A percentile compares a stretch with the other conserved stretches of the same genome.
Evolutionary conservation across 83 land plant species (phyloP).

Genomic region (Picea abies): DNA sequence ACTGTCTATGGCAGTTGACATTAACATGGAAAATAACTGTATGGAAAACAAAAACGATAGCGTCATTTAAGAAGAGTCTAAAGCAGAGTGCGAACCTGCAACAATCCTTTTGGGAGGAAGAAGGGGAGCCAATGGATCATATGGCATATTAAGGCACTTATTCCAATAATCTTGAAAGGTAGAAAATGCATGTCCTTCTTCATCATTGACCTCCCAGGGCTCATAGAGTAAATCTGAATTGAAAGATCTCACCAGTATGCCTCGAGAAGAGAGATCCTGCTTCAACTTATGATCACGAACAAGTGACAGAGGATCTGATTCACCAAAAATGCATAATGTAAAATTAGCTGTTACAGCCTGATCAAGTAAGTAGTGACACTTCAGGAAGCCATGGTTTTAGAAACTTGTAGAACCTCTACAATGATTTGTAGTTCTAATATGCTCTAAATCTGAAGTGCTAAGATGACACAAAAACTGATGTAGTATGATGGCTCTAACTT

Average conservation of each 20-base stretch:
- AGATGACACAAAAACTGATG: not conserved
- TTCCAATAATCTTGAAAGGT: conserved; percentile 72
- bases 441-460: not conserved
- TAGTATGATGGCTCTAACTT: not conserved
- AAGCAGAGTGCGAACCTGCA: conserved; percentile 36
- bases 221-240: conserved; percentile 85
- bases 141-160: conserved; percentile 79
- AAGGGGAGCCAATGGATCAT: conserved; percentile 77
- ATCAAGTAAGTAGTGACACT: not conserved
- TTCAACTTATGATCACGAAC: conserved; percentile 68
- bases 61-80: not conserved
- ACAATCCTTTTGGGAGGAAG: conserved; percentile 72
- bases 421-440: not conserved
- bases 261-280: conserved; percentile 53
- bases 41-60: not conserved
- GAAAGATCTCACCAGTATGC: conserved; percentile 52
- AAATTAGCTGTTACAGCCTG: not conserved
- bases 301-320: conserved; percentile 65
- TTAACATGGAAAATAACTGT: not conserved
- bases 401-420: not conserved
- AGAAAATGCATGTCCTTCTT: conserved; percentile 57
- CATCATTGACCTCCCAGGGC: conserved; percentile 85
- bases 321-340: not conserved
- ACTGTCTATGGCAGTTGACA: not conserved
- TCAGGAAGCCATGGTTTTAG: not conserved